These are phyloP conservation scores for Lachnellula cervina DNA, from an alignment of 2,329 filamentous ascomycete genomes.

Conservation along the genomic window DNA sequence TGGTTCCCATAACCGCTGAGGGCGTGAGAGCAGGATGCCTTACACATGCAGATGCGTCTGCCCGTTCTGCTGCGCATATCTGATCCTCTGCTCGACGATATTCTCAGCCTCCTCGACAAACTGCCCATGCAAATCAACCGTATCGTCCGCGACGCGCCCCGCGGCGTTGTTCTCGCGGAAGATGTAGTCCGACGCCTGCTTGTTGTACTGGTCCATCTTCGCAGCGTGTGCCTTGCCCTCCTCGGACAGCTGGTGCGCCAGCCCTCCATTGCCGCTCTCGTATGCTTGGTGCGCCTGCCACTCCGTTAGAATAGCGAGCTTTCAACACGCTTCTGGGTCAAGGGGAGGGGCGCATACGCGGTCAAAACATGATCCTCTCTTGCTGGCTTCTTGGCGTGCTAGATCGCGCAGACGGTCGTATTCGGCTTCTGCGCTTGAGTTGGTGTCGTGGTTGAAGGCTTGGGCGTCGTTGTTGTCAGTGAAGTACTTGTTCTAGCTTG, in stretches of 20 bases:
- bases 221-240: slow-evolving; percentile 80
- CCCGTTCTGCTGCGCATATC: slow-evolving; percentile 65
- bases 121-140: slow-evolving; percentile 90
- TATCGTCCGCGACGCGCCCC: slow-evolving; percentile 70
- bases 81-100: slow-evolving; percentile 81
- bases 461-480: slow-evolving; percentile 1
- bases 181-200: slow-evolving; percentile 86
- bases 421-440: slow-evolving; percentile 69
- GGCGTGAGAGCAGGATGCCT: too few species aligned
- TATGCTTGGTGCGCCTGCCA: slow-evolving; percentile 68
- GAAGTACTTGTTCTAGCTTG: not conserved
- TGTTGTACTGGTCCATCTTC: slow-evolving; percentile 84
- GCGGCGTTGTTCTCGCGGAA: slow-evolving; percentile 90
- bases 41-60: slow-evolving; percentile 82
- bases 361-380: slow-evolving; percentile 74
- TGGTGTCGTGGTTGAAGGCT: slow-evolving; percentile 70
- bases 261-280: slow-evolving; percentile 71
- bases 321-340: too few species aligned
- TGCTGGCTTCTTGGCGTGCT: slow-evolving; percentile 73
- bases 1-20: too few species aligned
- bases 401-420: slow-evolving; percentile 87
- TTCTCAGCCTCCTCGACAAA: slow-evolving; percentile 93
- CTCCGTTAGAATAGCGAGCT: slow-evolving; percentile 10
- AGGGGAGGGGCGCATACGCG: slow-evolving; percentile 48
- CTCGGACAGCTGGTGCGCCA: slow-evolving; percentile 78